Base-by-base conservation (phyloP, 495 filamentous ascomycete species). In the Penicillium flavigenum region DNA sequence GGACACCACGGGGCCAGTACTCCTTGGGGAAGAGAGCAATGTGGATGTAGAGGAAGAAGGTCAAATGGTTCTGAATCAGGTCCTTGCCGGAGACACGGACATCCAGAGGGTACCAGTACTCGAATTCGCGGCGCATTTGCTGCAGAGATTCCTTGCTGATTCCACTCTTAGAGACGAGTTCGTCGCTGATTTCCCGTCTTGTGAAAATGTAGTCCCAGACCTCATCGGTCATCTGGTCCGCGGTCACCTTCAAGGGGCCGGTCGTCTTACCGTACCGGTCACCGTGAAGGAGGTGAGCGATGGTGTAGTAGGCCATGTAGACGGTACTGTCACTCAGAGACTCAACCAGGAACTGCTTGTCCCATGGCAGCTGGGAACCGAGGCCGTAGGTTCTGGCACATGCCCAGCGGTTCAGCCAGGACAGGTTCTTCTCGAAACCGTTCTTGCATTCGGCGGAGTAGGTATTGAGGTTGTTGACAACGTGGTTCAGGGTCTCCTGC, bases 271-370 rank as follows among this genome's bases (percentile, higher is more conserved):
- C 92, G 60, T 89, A 96, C 27, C 91, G 83, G 63, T 91, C 87
- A 46, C 76, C 83, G 74, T 96, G 92, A 22, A 98, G 83, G 61
- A 87, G 82, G 71, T 96, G 93, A 11, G 90, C 86, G 60, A 98
- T 85, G 8, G 94, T 96, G 76, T 98, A 98, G 77, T 98, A 98
- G 16, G 91, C 86, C 88, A 92, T 93, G 76, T 98, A 98, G 66
- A 98, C 83, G 2, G 94, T 96, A 41, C 85, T 89, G 70, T 98
- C 94, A 65, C 83, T 88, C 72, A 96, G 75, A 79, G 81, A 86
- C 77, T 98, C 94, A n/a, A 98, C 94, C 19, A 96, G 80, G 77
- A 92, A 91, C 66, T 89, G 83, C 39, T 79, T 80, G 68, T 96
- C 94, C 92, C 93, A 98, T n/a, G 94, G 94, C 31, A 98, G 83